Percentiles rank a stretch among this genome's conserved stretches.
Evolutionary conservation across 2,329 filamentous ascomycete species (phyloP).

Genomic region (Lojkania enalia): DNA sequence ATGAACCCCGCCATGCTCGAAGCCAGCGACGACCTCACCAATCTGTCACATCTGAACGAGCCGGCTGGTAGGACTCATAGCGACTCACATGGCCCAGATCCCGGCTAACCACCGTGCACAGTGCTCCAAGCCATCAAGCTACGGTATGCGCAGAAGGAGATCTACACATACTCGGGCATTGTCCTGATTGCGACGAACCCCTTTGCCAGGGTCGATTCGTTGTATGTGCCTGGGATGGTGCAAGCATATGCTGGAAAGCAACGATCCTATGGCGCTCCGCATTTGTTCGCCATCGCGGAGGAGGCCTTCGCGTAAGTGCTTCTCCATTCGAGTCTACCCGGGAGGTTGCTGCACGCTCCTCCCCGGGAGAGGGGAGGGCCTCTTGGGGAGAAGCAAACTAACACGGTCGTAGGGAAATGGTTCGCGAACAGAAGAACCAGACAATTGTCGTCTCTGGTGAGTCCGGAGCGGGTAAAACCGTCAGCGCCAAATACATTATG

Average conservation of each 20-base stretch:
- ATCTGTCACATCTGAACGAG: constrained; percentile 96
- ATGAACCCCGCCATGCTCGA: constrained; percentile 99
- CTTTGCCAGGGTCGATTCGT: constrained; percentile 93
- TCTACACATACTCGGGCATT: constrained; percentile 99
- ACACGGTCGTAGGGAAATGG: constrained; percentile 73
- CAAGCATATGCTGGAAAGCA: constrained; percentile 98
- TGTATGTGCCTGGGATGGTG: constrained; percentile 99
- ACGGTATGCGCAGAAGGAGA: constrained; percentile 97
- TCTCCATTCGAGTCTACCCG: constrained; percentile 3
- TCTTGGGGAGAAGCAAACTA: neutral
- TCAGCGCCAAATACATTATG: constrained; percentile 99
- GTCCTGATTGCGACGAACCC: constrained; percentile 98
- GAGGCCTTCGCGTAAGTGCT: constrained; percentile 88
- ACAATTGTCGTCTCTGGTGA: constrained; percentile 99
- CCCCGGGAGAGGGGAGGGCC: too few species aligned
- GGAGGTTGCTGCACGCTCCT: too few species aligned
- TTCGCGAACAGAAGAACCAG: constrained; percentile 93
- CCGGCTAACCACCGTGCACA: constrained; percentile 47
- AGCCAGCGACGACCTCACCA: constrained; percentile 96
- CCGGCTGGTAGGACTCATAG: constrained; percentile 72
- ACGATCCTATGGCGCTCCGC: constrained; percentile 92
- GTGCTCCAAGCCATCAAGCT: constrained; percentile 97
- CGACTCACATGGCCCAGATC: neutral
- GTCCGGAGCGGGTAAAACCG: constrained; percentile 97
- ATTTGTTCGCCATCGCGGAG: constrained; percentile 98